These are phyloP conservation scores for Boechera divaricarpa DNA, from an alignment of 345 rosid genomes.

Conservation along the genomic window DNA sequence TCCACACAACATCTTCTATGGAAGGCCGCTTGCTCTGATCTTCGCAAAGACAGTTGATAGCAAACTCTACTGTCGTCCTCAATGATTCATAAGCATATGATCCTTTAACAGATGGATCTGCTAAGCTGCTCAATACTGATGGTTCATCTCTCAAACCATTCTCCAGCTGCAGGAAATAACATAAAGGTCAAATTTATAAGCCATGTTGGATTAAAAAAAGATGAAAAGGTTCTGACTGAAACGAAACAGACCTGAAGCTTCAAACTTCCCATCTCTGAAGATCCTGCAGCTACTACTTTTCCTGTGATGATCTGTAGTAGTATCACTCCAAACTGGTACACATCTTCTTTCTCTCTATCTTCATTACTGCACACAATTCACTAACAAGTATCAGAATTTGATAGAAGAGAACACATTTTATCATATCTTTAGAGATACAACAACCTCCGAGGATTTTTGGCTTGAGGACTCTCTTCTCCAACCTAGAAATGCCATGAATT, in stretches of 20 bases:
- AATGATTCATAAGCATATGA: conserved; percentile 81
- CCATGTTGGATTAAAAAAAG: background rate
- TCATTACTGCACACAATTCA: conserved; percentile 46
- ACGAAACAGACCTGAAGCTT: conserved; percentile 56
- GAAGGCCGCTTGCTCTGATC: conserved; percentile 69
- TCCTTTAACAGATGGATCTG: conserved; percentile 69
- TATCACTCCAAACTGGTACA: conserved; percentile 81
- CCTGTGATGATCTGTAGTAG: conserved; percentile 74
- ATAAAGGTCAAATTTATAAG: background rate
- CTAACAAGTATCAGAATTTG: conserved; percentile 19
- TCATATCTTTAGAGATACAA: conserved; percentile 8
- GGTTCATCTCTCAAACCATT: conserved; percentile 63
- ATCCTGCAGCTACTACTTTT: conserved; percentile 48
- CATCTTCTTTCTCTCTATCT: conserved; percentile 77
- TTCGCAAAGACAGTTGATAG: conserved; percentile 69
- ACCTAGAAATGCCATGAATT: conserved; percentile 47
- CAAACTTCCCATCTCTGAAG: conserved; percentile 59
- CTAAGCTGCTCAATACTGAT: conserved; percentile 51
- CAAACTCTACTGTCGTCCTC: conserved; percentile 67
- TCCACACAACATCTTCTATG: conserved; percentile 89
- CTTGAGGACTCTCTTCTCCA: conserved; percentile 56
- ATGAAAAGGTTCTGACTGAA: conserved; percentile 7
- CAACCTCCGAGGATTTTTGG: conserved; percentile 33
- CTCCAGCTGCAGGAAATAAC: conserved; percentile 57
- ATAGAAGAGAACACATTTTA: background rate